Evolutionary conservation across 208 protist species (phyloP).

Genomic region (Leishmania martiniquensis): DNA sequence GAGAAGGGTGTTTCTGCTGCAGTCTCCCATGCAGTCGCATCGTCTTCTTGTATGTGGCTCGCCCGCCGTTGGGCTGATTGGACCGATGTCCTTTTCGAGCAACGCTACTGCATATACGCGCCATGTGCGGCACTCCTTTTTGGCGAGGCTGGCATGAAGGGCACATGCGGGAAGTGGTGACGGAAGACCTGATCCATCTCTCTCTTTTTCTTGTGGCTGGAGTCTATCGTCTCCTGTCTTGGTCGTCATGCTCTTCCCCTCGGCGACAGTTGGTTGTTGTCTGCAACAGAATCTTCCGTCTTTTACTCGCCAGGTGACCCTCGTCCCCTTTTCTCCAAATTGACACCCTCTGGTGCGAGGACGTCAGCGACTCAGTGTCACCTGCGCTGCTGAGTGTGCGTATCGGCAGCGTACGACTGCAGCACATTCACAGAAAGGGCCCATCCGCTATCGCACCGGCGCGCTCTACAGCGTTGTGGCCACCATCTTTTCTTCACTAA

Average conservation of each 20-base stretch:
- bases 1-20: too few relatives aligned
- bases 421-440: neutral
- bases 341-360: too few relatives aligned
- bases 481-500: constrained; percentile 5
- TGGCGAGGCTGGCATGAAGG: neutral
- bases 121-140: neutral
- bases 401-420: too few relatives aligned
- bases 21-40: neutral
- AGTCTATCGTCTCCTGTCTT: too few relatives aligned
- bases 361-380: too few relatives aligned
- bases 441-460: neutral
- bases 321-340: too few relatives aligned
- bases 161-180: neutral
- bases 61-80: neutral
- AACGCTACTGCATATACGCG: neutral
- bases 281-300: neutral
- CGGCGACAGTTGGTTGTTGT: too few relatives aligned
- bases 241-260: neutral
- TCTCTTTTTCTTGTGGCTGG: neutral
- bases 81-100: neutral
- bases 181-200: neutral
- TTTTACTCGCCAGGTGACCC: too few relatives aligned
- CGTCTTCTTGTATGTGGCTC: neutral
- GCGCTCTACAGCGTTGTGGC: neutral
- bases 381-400: too few relatives aligned